Conservation (phyloP, 1,139 yeast genomes). For the Kurtzmaniella quercitrusa region DNA sequence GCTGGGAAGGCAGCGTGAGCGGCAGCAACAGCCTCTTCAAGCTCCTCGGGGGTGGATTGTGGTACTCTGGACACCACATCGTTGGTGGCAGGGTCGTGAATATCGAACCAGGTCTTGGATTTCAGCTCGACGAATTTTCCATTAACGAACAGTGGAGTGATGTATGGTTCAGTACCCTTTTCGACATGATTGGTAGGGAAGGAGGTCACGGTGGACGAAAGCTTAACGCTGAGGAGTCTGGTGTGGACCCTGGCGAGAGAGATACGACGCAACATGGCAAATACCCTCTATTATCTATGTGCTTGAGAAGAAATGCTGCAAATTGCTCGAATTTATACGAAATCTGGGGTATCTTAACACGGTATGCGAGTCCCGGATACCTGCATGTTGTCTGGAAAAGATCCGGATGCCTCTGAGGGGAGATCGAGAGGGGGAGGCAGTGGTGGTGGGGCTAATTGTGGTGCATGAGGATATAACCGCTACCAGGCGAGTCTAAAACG, state of each 20-base stretch:
- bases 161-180: conserved; percentile 37
- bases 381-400: not conserved
- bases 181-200: conserved; percentile 48
- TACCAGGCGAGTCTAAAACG: no score
- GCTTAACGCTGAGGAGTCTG: conserved; percentile 21
- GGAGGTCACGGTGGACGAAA: conserved; percentile 27
- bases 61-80: conserved; percentile 65
- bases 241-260: conserved; percentile 2
- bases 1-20: conserved; percentile 58
- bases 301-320: not conserved
- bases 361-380: conserved; percentile 2
- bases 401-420: conserved; percentile 1
- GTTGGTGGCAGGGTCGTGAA: conserved; percentile 77
- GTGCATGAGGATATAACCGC: not conserved
- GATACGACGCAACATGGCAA: conserved; percentile 3
- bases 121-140: conserved; percentile 56
- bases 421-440: not conserved
- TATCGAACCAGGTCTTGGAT: conserved; percentile 61
- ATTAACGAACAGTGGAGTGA: conserved; percentile 56
- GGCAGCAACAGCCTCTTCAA: conserved; percentile 61
- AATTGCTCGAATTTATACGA: not conserved
- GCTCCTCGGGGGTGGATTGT: conserved; percentile 64
- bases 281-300: not conserved
- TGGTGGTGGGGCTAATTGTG: not conserved
- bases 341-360: conserved; percentile 2